Base-by-base conservation (phyloP, 768 basidiomycete species). In the Postia placenta region DNA sequence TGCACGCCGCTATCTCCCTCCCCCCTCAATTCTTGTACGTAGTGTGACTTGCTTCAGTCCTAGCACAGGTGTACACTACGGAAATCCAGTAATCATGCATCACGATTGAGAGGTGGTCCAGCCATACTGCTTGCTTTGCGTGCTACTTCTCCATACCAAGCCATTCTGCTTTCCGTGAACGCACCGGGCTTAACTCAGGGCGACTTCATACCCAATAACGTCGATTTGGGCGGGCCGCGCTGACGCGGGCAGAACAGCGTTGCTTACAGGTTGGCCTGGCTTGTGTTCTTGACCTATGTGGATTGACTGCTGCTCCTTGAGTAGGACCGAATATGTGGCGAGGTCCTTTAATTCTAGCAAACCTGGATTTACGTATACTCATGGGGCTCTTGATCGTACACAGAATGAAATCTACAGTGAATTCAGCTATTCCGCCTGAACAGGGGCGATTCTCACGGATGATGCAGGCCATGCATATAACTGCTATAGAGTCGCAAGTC, bases 401-500 rank as follows among this genome's bases (percentile, higher is more conserved):
- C 56, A 87, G 85, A 46, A 86, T 86, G 45, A 89, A 90, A 65
- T 87, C 85, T 26, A 91, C 87, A 38, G 81, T 83, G 60, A 59
- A 69, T n/a, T 38, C 2, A 12, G n/a, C 22, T 23, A 19, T n/a
- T 4, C 11, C 30, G 2, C 20, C 17, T 3, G 40, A 30, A 42
- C 48, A 22, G 39, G 37, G 52, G 38, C 41, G 45, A 58, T 28
- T 26, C 9, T 17, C 28, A 23, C n/a, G n/a, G n/a, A n/a, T n/a
- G n/a, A n/a, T n/a, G 36, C 61, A 88, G 77, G 78, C 81, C 2
- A 91, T 96, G 83, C 82, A 96, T 40, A 97, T 96, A 94, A 95
- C 95, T 12, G 93, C 94, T 17, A 80, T 0, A 95, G 91, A 17
- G 83, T 98, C 51, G 86, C 89, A 65, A 48, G 83, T 59, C 46